Evolutionary conservation across 805 yeast genomes (phyloP), one percentile per base, ranked within the genome.

Genomic region (Wickerhamomyces alni): DNA sequence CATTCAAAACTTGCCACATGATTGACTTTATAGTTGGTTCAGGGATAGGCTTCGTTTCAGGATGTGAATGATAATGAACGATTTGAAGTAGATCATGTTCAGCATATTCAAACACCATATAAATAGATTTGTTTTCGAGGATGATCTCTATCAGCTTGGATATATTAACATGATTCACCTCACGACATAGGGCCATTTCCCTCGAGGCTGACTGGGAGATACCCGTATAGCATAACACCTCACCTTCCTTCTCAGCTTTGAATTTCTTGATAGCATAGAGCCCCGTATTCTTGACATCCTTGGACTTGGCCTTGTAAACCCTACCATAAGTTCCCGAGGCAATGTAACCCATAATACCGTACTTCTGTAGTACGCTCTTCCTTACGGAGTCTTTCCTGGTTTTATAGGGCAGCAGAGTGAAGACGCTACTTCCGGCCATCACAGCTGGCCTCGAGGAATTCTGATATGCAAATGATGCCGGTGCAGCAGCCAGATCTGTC

Each of bases 311-410:
- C 58, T 93, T 91, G 66, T 88, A 93, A 17, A 87, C 96, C 42
- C 87, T 76, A 42, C 99, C 99, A 61, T 93, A 93, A 0, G 99
- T 93, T 30, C 99, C 99, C 0, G 99, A 96, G 1, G 99, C 99
- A 42, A 93, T 93, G 61, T 93, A 93, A 0, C 99, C 99, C 15
- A 88, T 63, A 43, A 93, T 82, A 45, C 83, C 89, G 62, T 89
- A 93, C 51, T 82, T 83, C 38, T 82, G 81, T n/a, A 87, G 64
- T 3, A 93, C 96, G 2, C 85, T 79, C 24, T 76, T 70, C 38
- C 96, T 64, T 12, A 74, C 62, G 19, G 72, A 60, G 55, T 87
- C 96, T 53, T 76, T 74, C 30, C 91, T 68, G 17, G 66, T 61
- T 48, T 76, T 74, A 55, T 82, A 83, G 0, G 81, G 80, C 1